phyloP scores from a whole-genome alignment of 2,329 filamentous ascomycete genomes.

The Coniochaeta sp. region DNA sequence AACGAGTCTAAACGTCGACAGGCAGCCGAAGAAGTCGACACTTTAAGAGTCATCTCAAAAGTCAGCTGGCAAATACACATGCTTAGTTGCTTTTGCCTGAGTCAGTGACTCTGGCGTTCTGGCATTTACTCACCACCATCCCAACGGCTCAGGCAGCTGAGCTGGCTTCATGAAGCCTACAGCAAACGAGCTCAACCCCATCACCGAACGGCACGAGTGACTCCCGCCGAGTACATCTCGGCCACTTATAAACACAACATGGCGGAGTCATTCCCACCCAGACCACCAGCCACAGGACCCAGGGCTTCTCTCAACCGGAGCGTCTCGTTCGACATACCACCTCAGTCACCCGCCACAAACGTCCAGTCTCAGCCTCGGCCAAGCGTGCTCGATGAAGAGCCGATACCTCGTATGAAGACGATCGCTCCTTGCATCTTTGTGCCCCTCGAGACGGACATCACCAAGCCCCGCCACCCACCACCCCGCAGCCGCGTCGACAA shows the following conservation, averaged over 20 bases:
- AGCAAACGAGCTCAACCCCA: too few relatives aligned
- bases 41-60: too few relatives aligned
- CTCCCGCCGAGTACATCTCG: too few relatives aligned
- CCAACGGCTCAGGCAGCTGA: too few relatives aligned
- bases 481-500: constrained; percentile 20
- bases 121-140: too few relatives aligned
- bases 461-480: constrained; percentile 18
- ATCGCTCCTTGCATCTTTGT: constrained; percentile 25
- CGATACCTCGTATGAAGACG: constrained; percentile 19
- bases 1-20: too few relatives aligned
- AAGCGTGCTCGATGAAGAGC: constrained; percentile 7
- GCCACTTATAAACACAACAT: neutral
- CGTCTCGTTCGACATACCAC: neutral
- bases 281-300: neutral
- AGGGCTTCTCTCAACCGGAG: neutral
- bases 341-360: neutral
- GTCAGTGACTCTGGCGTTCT: too few relatives aligned
- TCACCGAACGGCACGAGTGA: too few relatives aligned
- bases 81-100: too few relatives aligned
- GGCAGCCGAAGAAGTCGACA: too few relatives aligned
- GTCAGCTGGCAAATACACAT: too few relatives aligned
- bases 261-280: neutral
- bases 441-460: constrained; percentile 23
- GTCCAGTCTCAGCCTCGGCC: neutral
- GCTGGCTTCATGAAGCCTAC: too few relatives aligned